Percentiles rank a stretch among this genome's conserved stretches.
phyloP scores from a whole-genome alignment of 345 rosid genomes.

The Populus tremula region DNA sequence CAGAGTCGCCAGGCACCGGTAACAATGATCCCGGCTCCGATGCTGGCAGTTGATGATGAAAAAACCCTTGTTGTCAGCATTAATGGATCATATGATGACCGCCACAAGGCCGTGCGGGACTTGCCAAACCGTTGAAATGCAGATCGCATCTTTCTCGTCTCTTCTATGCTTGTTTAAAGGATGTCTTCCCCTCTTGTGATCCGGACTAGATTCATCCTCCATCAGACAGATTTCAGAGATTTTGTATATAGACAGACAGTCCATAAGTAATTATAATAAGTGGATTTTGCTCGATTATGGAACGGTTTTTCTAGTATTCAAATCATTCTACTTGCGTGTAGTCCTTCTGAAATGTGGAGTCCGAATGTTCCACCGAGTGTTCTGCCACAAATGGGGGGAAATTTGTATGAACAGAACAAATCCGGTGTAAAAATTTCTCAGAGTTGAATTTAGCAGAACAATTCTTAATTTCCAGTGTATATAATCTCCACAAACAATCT shows the following conservation, averaged over 20 bases:
- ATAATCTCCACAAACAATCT: too few relatives aligned
- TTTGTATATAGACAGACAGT: neutral
- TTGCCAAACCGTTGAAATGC: neutral
- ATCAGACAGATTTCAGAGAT: neutral
- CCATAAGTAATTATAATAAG: neutral
- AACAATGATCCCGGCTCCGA: slow-evolving; percentile 27
- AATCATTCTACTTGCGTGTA: too few relatives aligned
- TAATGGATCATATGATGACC: neutral
- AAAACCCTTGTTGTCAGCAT: neutral
- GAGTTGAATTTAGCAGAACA: too few relatives aligned
- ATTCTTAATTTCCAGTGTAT: neutral
- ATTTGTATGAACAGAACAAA: neutral
- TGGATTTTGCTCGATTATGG: neutral
- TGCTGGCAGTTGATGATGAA: neutral
- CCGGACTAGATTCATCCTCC: neutral
- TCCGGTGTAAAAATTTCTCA: neutral
- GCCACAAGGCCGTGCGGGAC: neutral
- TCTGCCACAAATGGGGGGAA: neutral
- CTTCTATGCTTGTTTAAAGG: neutral
- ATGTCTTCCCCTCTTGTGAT: neutral
- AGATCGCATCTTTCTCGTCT: neutral
- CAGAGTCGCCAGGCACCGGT: slow-evolving; percentile 32
- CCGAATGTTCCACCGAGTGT: neutral
- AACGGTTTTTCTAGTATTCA: too few relatives aligned
- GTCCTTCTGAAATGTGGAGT: too few relatives aligned